A percentile compares a stretch with the other conserved stretches of the same genome.
Evolutionary conservation across 2,329 filamentous ascomycete genomes (phyloP).

Genomic region (Pseudogymnoascus sp.): DNA sequence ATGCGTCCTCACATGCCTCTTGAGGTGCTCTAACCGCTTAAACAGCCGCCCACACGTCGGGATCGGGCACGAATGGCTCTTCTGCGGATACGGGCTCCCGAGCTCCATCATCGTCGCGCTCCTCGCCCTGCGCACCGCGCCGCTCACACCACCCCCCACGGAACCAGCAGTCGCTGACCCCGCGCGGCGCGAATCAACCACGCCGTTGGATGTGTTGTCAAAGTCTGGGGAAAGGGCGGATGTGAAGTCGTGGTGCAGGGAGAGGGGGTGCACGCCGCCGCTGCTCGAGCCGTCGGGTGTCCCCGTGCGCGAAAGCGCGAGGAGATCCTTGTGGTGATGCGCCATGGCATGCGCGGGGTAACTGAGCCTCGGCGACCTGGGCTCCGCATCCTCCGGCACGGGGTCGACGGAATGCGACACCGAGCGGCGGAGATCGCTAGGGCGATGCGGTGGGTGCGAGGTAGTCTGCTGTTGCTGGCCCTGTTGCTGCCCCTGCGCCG

Average conservation of each 20-base stretch:
- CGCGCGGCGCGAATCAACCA: constrained; percentile 58
- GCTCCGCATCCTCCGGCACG: constrained; percentile 72
- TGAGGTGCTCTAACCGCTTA: constrained; percentile 98
- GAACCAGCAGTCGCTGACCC: constrained; percentile 64
- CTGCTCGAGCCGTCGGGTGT: constrained; percentile 49
- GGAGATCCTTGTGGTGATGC: constrained; percentile 68
- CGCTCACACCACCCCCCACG: constrained; percentile 63
- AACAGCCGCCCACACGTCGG: constrained; percentile 94
- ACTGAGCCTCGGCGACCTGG: constrained; percentile 66
- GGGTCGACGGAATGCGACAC: constrained; percentile 82
- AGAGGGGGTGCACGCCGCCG: constrained; percentile 36
- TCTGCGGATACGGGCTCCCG: constrained; percentile 81
- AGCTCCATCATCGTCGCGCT: constrained; percentile 96
- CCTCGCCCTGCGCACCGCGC: constrained; percentile 78
- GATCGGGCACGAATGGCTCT: constrained; percentile 98
- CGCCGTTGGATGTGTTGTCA: constrained; percentile 32
- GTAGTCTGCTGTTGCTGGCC: constrained; percentile 29
- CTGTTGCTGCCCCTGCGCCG: constrained; percentile 38
- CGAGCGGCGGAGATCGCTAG: constrained; percentile 84
- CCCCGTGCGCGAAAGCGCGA: constrained; percentile 79
- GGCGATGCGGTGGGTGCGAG: constrained; percentile 56
- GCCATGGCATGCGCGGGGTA: constrained; percentile 56
- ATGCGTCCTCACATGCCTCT: constrained; percentile 98
- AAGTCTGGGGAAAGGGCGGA: constrained; percentile 50
- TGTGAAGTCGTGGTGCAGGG: constrained; percentile 68